Base-by-base conservation (phyloP, 2,329 filamentous ascomycete species). In the Pseudonectria foliicola region DNA sequence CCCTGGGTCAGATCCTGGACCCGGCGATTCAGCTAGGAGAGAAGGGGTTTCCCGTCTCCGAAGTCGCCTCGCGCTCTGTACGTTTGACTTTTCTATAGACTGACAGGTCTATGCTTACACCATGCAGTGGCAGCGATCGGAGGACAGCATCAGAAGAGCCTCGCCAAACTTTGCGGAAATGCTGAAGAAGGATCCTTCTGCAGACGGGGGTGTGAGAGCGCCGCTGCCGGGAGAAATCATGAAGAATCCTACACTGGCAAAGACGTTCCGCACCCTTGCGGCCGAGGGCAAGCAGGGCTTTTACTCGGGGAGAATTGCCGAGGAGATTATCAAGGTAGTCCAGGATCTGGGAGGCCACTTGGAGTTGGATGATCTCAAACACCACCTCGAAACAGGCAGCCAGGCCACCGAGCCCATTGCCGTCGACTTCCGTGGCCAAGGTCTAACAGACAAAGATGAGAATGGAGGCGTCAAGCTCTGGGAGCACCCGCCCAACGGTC, bases 401-500 rank as follows among this genome's bases (percentile, higher is more conserved):
- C 86, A 95, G 59, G 71, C 81, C n/a, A 82, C 88, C 0, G 80
- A 90, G 16, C 78, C 92, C 12, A 92, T 96, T 46, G 89, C 84
- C 0, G 70, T 95, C 32, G 78, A 81, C 40, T 90, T 89, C 60
- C 72, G 67, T 1, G 82, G 83, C 7, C 82, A 87, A 50, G 66
- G 65, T 3, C 57, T 66, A 1, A 43, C 42, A 2, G 39, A 38
- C 13, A 39, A 49, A 8, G 42, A 44, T 3, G 43, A 45, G 6
- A 44, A 60, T 7, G 60, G 67, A 10, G 78, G 79, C 8, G 73
- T 95, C 27, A 80, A 94, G 54, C 67, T 98, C 1, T 96, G 90
- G 90, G 92, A 98, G 55, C 90, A 96, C 56, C 89, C 90, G 25
- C 92, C 92, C 7, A 96, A 96, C 52, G 89, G 92, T 0, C 92